Percentiles rank a stretch among this genome's conserved stretches.
Conservation (phyloP, 768 basidiomycete species). For the Daedaleopsis sinensis region DNA sequence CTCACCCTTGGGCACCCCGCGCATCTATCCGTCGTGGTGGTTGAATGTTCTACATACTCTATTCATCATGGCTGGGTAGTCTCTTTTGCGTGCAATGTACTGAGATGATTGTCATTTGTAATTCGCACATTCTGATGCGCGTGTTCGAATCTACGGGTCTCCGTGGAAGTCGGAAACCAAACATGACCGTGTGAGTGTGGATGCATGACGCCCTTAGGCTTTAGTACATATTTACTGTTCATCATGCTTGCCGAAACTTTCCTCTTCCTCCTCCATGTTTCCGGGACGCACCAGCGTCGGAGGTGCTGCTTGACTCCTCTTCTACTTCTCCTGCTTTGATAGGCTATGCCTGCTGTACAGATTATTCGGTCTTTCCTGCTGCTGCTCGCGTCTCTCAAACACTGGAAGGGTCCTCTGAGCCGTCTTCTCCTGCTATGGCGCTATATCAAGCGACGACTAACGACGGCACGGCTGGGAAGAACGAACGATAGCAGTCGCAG, state of each 20-base stretch:
- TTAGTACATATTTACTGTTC: neutral
- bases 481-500: too few relatives aligned
- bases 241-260: too few relatives aligned
- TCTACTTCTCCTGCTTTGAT: neutral
- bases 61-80: neutral
- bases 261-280: too few relatives aligned
- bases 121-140: neutral
- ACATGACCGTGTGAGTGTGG: neutral
- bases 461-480: neutral
- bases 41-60: neutral
- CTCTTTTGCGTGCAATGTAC: neutral
- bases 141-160: neutral
- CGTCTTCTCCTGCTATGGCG: constrained; percentile 10
- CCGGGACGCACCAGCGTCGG: too few relatives aligned
- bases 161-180: neutral
- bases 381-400: constrained; percentile 2
- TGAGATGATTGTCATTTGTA: neutral
- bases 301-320: neutral
- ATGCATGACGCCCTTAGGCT: neutral
- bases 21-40: constrained; percentile 8
- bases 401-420: neutral
- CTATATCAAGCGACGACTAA: neutral
- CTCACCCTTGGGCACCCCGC: constrained; percentile 37
- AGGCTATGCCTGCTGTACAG: constrained; percentile 5
- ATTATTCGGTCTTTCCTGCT: constrained; percentile 8